A percentile compares a stretch with the other conserved stretches of the same genome.
These are phyloP conservation scores for Colletotrichum godetiae DNA, from an alignment of 2,329 filamentous ascomycete genomes.

Conservation along the genomic window DNA sequence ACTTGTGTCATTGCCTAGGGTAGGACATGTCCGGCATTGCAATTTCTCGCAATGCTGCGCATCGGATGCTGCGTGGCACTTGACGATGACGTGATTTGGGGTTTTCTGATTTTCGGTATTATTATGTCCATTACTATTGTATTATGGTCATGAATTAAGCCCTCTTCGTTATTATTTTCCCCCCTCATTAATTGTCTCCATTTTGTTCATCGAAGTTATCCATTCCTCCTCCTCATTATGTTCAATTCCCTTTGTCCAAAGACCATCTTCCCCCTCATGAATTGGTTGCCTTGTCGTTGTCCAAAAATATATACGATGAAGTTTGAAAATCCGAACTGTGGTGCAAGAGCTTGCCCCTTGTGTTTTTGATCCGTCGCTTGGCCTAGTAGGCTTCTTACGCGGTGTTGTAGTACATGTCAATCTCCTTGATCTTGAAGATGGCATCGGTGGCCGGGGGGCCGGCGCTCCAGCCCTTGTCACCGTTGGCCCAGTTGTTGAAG, in stretches of 20 bases:
- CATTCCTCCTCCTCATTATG: background rate
- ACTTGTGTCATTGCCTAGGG: too few relatives aligned
- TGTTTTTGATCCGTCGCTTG: too few relatives aligned
- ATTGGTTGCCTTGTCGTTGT: background rate
- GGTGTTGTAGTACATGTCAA: slow-evolving; percentile 46
- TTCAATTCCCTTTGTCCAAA: background rate
- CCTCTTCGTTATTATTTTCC: background rate
- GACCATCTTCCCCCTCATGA: background rate
- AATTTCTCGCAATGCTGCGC: background rate
- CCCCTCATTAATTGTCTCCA: background rate
- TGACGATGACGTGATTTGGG: background rate
- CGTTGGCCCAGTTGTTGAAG: slow-evolving; percentile 48
- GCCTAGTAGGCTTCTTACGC: background rate
- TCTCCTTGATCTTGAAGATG: slow-evolving; percentile 31
- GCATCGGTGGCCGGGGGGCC: slow-evolving; percentile 42
- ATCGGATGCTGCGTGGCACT: background rate
- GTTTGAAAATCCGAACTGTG: background rate
- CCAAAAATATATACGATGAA: background rate
- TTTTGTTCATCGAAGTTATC: background rate
- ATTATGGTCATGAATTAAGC: background rate
- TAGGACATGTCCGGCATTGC: background rate
- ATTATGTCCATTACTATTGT: background rate
- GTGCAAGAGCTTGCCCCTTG: background rate
- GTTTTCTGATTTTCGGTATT: background rate
- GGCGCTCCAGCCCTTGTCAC: slow-evolving; percentile 43